Base-by-base conservation (phyloP, 352 stramenopile species). In the Pythium periplocum region DNA sequence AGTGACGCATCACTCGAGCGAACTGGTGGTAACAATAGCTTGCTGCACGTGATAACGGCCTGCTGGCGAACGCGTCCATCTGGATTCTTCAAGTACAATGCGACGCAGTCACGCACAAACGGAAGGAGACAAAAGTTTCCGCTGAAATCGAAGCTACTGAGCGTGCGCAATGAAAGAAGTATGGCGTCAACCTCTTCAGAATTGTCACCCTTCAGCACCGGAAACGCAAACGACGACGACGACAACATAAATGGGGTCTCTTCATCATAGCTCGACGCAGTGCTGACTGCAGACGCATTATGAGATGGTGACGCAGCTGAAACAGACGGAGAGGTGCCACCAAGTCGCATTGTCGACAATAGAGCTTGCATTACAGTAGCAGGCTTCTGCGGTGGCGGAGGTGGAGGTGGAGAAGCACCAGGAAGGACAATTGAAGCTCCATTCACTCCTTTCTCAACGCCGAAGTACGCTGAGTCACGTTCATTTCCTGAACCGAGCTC, bases 71-170 rank as follows among this genome's bases (percentile, higher is more conserved):
- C 90, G 39, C 86, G 78, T 17, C 73, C 73, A 33, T 96, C 90
- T 4, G 82, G 73, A 55, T 98, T 93, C 35, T 80, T 86, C 34
- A 99, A 68, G 60, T 98, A 98, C 36, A 89, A 60, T 1, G 87
- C 71, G 37, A 98, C 93, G 34, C 96, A 96, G 61, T 98, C 88
- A 17, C 92, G 80, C 10, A 98, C 87, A 69, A 98, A 98, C 6
- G 96, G 95, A 41, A 99, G 64, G 5, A 99, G 65, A 48, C 89
- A 96, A 45, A 98, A 94, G n/a, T 78, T 92, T 9, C 87, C 82
- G 49, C 86, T 87, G 51, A 97, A 95, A 53, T 89, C 80, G 64
- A 99, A 98, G 48, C 82, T 95, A 53, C 93, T 93, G 12, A 99
- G 68, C 5, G 96, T 98, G 37, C 82, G 76, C 4, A 99, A 64